Percentiles rank a stretch among this genome's conserved stretches.
Conservation (phyloP, 495 filamentous ascomycete genomes). For the Aspergillus egyptiacus region DNA sequence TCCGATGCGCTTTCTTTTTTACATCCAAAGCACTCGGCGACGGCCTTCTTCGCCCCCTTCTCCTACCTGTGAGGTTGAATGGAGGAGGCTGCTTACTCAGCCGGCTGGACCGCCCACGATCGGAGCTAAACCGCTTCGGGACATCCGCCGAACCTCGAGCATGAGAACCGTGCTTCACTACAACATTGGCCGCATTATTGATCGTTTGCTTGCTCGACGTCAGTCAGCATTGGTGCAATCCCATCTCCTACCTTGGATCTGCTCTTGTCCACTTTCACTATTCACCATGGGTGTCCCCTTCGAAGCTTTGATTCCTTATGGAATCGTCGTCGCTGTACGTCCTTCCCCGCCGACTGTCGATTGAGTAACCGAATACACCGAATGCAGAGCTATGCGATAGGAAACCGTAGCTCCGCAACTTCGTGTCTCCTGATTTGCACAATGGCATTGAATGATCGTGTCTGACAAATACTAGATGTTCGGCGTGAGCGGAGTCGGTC, state of each 20-base stretch:
- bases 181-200: conserved; percentile 15
- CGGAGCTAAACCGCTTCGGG: conserved; percentile 37
- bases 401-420: not conserved
- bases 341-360: conserved; percentile 8
- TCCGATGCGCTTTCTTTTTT: conserved; percentile 20
- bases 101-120: conserved; percentile 13
- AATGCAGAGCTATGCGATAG: too few species aligned
- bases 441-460: not conserved
- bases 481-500: conserved; percentile 67
- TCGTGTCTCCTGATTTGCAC: not conserved
- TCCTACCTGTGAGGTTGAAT: conserved; percentile 37
- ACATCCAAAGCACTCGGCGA: conserved; percentile 34
- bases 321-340: conserved; percentile 78
- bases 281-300: conserved; percentile 87
- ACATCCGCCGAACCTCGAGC: conserved; percentile 22
- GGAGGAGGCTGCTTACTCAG: conserved; percentile 38
- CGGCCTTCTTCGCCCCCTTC: conserved; percentile 34
- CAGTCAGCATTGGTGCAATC: not conserved
- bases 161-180: conserved; percentile 19
- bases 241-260: conserved; percentile 1
- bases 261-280: not conserved
- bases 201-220: conserved; percentile 8
- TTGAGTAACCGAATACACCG: too few species aligned
- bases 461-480: conserved; percentile 68
- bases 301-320: conserved; percentile 91